Evolutionary conservation across 2,329 filamentous ascomycete genomes (phyloP).

Genomic region (Calonectria pseudoturangicola): DNA sequence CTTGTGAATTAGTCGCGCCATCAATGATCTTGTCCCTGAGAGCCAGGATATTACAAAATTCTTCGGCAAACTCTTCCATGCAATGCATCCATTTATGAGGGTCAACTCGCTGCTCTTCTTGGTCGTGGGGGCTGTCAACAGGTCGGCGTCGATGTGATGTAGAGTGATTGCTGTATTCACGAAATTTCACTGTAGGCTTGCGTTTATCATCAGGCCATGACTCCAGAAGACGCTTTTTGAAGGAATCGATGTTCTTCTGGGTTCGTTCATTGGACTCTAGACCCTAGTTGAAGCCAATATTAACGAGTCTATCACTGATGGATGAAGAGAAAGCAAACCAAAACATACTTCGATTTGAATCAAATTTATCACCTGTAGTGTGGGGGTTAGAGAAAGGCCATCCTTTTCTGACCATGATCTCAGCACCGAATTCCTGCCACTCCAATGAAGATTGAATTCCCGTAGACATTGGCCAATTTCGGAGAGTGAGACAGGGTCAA

Average conservation of each 20-base stretch:
- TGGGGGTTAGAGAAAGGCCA: conserved; percentile 29
- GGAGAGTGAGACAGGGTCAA: conserved; percentile 16
- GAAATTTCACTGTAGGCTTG: conserved; percentile 24
- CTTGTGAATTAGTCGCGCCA: conserved; percentile 31
- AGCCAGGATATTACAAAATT: conserved; percentile 26
- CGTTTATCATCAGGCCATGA: conserved; percentile 21
- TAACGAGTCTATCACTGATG: too few relatives aligned
- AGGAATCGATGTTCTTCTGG: conserved; percentile 17
- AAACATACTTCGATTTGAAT: conserved; percentile 24
- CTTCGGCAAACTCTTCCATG: conserved; percentile 30
- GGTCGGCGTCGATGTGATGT: not conserved
- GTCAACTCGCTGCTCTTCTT: conserved; percentile 22
- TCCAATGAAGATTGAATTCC: conserved; percentile 39
- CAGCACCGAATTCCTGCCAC: conserved; percentile 34
- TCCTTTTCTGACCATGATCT: conserved; percentile 38
- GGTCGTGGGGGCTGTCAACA: not conserved
- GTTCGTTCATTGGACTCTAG: conserved; percentile 27
- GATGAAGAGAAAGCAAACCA: too few relatives aligned
- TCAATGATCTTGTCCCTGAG: conserved; percentile 25
- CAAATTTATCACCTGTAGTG: conserved; percentile 25
- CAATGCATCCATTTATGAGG: conserved; percentile 37
- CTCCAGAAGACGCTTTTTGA: conserved; percentile 20
- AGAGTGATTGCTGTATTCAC: not conserved
- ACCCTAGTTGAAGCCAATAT: not conserved
- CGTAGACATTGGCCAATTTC: conserved; percentile 25